Evolutionary conservation across 1,284 basidiomycete genomes (phyloP).

Genomic region (Cystobasidiaceae sp.): DNA sequence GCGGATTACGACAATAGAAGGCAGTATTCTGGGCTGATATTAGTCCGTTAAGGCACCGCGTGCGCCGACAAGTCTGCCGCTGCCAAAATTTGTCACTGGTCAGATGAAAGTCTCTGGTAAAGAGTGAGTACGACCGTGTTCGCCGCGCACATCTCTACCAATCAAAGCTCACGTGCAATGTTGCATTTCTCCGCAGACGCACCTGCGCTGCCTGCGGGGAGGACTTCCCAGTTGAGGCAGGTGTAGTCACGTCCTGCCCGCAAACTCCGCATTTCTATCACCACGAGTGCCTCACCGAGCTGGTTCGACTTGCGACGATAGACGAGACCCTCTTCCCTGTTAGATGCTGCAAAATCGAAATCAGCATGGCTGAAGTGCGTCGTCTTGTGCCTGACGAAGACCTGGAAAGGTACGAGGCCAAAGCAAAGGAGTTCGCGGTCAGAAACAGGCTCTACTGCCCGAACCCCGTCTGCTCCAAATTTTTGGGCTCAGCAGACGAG

Average conservation of each 20-base stretch:
- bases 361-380: neutral
- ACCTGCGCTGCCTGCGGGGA: neutral
- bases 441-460: slow-evolving; percentile 1
- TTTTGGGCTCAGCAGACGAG: neutral
- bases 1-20: too few species aligned
- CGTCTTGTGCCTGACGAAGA: neutral
- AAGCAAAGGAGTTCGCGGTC: neutral
- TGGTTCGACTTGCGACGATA: neutral
- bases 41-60: too few species aligned
- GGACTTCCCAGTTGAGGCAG: neutral
- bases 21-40: too few species aligned
- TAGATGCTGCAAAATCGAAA: neutral
- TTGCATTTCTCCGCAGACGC: neutral
- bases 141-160: too few species aligned
- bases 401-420: neutral
- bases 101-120: too few species aligned
- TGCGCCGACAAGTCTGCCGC: too few species aligned
- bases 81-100: too few species aligned
- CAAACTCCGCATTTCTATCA: neutral
- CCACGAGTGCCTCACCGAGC: neutral
- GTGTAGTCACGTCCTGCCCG: neutral
- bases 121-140: too few species aligned
- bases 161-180: too few species aligned
- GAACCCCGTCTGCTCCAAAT: neutral
- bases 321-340: slow-evolving; percentile 3